These are phyloP conservation scores for Boletus rufocinnamomeus DNA, from an alignment of 768 basidiomycete genomes.

Conservation along the genomic window DNA sequence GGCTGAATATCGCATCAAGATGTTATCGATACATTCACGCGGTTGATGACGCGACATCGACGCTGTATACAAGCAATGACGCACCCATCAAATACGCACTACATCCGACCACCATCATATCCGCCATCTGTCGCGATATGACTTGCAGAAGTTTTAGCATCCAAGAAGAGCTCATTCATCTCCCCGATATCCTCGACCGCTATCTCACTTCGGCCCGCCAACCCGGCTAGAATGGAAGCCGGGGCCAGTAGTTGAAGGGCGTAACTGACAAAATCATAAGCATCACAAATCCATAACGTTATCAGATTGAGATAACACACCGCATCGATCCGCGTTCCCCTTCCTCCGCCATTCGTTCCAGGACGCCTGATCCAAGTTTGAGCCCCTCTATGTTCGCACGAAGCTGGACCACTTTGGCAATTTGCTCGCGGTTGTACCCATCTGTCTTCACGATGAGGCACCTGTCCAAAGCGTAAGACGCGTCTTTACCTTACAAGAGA, in stretches of 20 bases:
- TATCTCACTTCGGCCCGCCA: constrained; percentile 80
- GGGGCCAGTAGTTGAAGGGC: constrained; percentile 90
- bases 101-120: constrained; percentile 36
- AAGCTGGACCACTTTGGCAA: constrained; percentile 82
- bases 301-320: constrained; percentile 40
- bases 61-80: constrained; percentile 2
- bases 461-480: constrained; percentile 38
- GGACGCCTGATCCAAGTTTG: constrained; percentile 68
- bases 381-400: constrained; percentile 88
- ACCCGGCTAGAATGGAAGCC: constrained; percentile 79
- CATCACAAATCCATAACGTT: constrained; percentile 13
- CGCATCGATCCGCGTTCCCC: constrained; percentile 82
- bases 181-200: constrained; percentile 87
- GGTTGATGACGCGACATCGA: constrained; percentile 10
- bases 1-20: background rate
- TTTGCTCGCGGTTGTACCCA: constrained; percentile 78
- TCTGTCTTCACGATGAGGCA: constrained; percentile 96
- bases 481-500: constrained; percentile 2
- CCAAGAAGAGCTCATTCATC: constrained; percentile 94
- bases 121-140: constrained; percentile 47
- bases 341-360: constrained; percentile 79
- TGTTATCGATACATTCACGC: constrained; percentile 11
- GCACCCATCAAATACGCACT: constrained; percentile 18
- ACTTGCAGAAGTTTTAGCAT: constrained; percentile 80
- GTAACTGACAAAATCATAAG: constrained; percentile 53